Base-by-base conservation (phyloP, 139 green algal genomes). In the Chlorella sp. region DNA sequence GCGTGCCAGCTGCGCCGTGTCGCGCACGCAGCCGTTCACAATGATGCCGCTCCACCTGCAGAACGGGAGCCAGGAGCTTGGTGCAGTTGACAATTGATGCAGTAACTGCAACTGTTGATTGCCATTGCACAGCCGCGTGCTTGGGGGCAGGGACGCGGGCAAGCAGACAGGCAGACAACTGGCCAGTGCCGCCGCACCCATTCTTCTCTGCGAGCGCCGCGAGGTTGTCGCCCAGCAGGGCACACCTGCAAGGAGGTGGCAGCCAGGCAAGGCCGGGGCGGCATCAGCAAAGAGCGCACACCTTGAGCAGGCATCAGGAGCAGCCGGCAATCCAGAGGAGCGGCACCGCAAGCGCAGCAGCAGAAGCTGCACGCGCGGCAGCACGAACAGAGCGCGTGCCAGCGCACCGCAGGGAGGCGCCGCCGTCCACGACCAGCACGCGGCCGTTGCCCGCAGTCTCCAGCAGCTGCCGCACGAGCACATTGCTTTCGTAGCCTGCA, bases 341-440 rank as follows among this genome's bases (percentile, higher is more conserved):
- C n/a, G n/a, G n/a, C n/a, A n/a, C n/a, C n/a, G n/a, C n/a, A 16
- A 62, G 54, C 16, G 7, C 41, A 77, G 70, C 41, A 9, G 26
- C 9, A 30, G 11, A 2, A 48, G 68, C 68, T 28, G 5, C 2
- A 11, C 11, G 8, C 46, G 11, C 46, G 8, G 11, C 46, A 54
- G 46, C 40, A 58, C 26, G 41, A 40, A 36, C 40, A 32, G 3
- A 8, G 34, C 17, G 16, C 41, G 13, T n/a, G 24, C n/a, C n/a
- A n/a, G 38, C 60, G 80, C 97, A 99, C 16, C 97, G 90, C 88
- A 91, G 86, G 41, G 87, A 95, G 17, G 81, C 97, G 28, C 97
- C 97, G 19, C 93, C 97, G 58, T 99, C 96, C 24, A 98, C 95
- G 30, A 99, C 94, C 43, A 99, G 91, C 70, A 99, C 95, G 32